Base-by-base conservation (phyloP, 345 rosid species). In the Citrus inodora region DNA sequence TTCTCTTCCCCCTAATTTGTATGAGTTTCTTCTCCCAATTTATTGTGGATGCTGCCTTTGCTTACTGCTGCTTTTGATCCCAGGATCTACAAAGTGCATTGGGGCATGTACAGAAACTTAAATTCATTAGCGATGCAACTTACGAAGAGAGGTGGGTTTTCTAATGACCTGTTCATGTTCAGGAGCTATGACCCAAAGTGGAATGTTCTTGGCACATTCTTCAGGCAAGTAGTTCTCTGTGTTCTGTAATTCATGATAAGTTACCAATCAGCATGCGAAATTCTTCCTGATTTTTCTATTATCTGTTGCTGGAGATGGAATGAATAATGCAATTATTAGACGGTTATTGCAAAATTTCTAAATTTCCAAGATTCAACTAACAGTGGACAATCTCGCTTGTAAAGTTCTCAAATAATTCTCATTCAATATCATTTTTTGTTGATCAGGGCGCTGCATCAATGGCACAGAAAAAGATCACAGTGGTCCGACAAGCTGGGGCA, bases 101-200 rank as follows among this genome's bases (percentile, higher is more conserved):
- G 16, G 16, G 93, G 97, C 76, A 93, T 95, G 97, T 93, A 92
- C 81, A 92, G 89, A 84, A 92, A 90, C 77, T 81, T 92, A 65
- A 95, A 95, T 80, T 86, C 92, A 9, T 73, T 93, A 74, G 97
- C 98, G 9, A 89, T 93, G 97, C 85, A 86, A 82, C 71, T 95
- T 79, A 90, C 93, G 5, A 89, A 81, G 82, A 88, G 82, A 80
- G 98, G 95, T 4, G 97, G 97, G 99, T 68, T 90, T 95, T 80
- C 87, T 92, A 78, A 93, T 95, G 97, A 93, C 97, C 28, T 95
- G 97, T 65, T 93, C 98, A 19, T 93, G 97, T 85, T 95, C 98
- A 5, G 98, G 99, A 80, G 97, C 98, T 6, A 89, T 92, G 93
- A 92, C 99, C 14, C 95, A 89, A 81, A 95, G 98, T 51, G 94